Evolutionary conservation across 768 basidiomycete genomes (phyloP).

Genomic region (Podaxis rugospora): DNA sequence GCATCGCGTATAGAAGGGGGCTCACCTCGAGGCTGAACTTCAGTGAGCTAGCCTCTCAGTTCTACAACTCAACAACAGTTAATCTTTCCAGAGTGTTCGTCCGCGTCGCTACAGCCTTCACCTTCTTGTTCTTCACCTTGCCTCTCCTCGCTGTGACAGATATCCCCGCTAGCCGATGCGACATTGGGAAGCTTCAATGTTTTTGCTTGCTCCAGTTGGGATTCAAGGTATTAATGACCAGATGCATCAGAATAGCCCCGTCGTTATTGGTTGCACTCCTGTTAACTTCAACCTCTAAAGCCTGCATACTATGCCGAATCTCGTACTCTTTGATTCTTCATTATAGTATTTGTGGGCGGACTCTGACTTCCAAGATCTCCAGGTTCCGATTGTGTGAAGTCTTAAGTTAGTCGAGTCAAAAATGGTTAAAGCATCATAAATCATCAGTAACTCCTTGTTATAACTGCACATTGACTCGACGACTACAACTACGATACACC

Average conservation of each 20-base stretch:
- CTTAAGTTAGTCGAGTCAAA: too few relatives aligned
- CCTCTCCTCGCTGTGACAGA: constrained; percentile 16
- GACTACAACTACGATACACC: too few relatives aligned
- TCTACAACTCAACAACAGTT: constrained; percentile 8
- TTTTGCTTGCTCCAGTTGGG: background rate
- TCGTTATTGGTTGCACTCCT: constrained; percentile 4
- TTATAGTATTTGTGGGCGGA: background rate
- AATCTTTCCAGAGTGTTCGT: constrained; percentile 18
- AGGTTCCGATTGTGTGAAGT: too few relatives aligned
- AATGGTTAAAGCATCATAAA: background rate
- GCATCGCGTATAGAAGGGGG: background rate
- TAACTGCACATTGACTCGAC: too few relatives aligned
- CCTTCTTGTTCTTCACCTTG: constrained; percentile 16
- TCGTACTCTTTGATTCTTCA: background rate
- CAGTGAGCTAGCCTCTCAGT: background rate
- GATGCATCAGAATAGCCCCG: background rate
- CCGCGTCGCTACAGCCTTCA: constrained; percentile 14
- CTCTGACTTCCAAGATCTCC: background rate
- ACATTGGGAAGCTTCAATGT: constrained; percentile 22
- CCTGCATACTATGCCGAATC: background rate
- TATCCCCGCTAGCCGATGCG: constrained; percentile 20
- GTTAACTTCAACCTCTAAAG: constrained; percentile 3
- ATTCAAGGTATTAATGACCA: background rate
- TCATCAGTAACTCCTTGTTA: background rate
- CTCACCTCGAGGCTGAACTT: background rate